Conservation (phyloP, 1,284 basidiomycete genomes). For the Ceratobasidium sp. region DNA sequence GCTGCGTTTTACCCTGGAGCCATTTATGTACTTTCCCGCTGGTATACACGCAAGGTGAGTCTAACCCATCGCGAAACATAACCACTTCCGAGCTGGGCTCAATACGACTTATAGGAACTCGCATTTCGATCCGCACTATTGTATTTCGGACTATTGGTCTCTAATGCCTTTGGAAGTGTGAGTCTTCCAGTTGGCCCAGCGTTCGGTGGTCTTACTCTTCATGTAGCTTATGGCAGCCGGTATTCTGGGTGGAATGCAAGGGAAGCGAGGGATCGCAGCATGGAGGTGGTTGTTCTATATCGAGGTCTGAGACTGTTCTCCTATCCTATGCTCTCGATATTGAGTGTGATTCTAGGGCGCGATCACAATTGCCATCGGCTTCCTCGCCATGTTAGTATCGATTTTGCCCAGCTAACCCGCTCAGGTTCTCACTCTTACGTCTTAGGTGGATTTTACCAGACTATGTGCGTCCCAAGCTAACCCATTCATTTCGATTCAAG, state of each 20-base stretch:
- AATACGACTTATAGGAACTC: slow-evolving; percentile 62
- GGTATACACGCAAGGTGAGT: slow-evolving; percentile 74
- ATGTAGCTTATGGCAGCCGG: slow-evolving; percentile 69
- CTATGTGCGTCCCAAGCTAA: slow-evolving; percentile 51
- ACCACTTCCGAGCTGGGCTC: too few relatives aligned
- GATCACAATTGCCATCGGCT: slow-evolving; percentile 50
- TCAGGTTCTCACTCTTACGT: not conserved
- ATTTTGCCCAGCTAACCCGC: slow-evolving; percentile 47
- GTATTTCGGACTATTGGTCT: slow-evolving; percentile 71
- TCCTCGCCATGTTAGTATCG: slow-evolving; percentile 48
- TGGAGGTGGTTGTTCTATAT: slow-evolving; percentile 69
- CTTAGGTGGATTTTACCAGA: slow-evolving; percentile 62
- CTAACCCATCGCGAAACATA: too few relatives aligned
- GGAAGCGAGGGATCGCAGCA: slow-evolving; percentile 67
- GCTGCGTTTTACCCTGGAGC: slow-evolving; percentile 71
- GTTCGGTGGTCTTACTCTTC: slow-evolving; percentile 38
- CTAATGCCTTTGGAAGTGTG: slow-evolving; percentile 77
- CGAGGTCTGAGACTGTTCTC: slow-evolving; percentile 44
- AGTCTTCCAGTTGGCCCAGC: slow-evolving; percentile 46
- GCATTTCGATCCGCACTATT: slow-evolving; percentile 74
- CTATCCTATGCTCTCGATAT: slow-evolving; percentile 27
- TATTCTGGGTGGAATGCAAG: slow-evolving; percentile 73
- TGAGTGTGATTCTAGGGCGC: slow-evolving; percentile 45
- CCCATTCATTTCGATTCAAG: not conserved
- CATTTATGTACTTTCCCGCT: slow-evolving; percentile 66